These are phyloP conservation scores for Lodderomyces orthopsilosis DNA, from an alignment of 1,139 yeast genomes.

Conservation along the genomic window DNA sequence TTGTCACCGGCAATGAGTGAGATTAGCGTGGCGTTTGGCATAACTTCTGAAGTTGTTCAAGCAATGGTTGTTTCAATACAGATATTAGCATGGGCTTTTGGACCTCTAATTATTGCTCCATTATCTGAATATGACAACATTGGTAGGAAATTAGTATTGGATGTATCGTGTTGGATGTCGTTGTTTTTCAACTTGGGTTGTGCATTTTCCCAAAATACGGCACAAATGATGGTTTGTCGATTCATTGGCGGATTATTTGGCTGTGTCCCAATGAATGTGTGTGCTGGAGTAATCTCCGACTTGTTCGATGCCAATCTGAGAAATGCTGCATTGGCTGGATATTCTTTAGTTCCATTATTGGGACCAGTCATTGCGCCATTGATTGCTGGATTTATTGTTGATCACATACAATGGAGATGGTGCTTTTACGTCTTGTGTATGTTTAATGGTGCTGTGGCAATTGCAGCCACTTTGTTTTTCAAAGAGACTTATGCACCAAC, in stretches of 20 bases:
- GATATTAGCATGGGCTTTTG: slow-evolving; percentile 47
- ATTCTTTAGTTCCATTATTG: slow-evolving; percentile 43
- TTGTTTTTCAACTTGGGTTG: slow-evolving; percentile 40
- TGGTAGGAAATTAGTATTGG: slow-evolving; percentile 42
- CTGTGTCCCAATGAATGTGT: slow-evolving; percentile 43
- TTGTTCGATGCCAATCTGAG: slow-evolving; percentile 38
- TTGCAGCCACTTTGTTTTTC: slow-evolving; percentile 33
- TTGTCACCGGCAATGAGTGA: slow-evolving; percentile 43
- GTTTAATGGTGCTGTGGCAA: slow-evolving; percentile 40
- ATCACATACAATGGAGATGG: slow-evolving; percentile 44
- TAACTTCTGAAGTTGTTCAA: slow-evolving; percentile 27
- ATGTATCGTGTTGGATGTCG: slow-evolving; percentile 35
- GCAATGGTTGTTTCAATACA: slow-evolving; percentile 46
- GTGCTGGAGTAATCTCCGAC: slow-evolving; percentile 43
- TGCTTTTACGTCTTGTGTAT: slow-evolving; percentile 41
- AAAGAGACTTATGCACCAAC: slow-evolving; percentile 43
- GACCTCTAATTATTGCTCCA: slow-evolving; percentile 45
- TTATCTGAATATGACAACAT: slow-evolving; percentile 42
- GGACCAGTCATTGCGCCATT: slow-evolving; percentile 67
- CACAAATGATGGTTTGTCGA: slow-evolving; percentile 40
- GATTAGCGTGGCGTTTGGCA: slow-evolving; percentile 32
- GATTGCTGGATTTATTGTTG: slow-evolving; percentile 54
- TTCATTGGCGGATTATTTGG: slow-evolving; percentile 42
- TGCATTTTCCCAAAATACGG: slow-evolving; percentile 37
- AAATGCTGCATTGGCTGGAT: slow-evolving; percentile 42